Conservation (phyloP, 176 grass and related monocot genomes). For the Ensete ventricosum region DNA sequence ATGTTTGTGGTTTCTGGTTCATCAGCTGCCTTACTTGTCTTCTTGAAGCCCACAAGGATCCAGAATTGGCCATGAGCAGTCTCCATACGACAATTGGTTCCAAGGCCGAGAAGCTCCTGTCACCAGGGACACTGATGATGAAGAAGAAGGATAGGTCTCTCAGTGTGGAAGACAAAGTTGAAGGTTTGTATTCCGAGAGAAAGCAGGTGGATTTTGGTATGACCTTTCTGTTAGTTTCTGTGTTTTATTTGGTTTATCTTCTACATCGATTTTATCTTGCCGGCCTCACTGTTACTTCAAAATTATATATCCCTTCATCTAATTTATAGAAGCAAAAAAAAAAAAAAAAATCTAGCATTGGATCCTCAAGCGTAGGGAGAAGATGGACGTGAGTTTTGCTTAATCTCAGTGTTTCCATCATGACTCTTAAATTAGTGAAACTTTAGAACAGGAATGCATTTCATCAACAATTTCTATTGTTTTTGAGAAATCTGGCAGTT, state of each 20-base stretch:
- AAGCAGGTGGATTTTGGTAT: conserved; percentile 7
- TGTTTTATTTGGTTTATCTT: not conserved
- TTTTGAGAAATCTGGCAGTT: no score
- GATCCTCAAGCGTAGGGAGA: not conserved
- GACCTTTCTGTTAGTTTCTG: not conserved
- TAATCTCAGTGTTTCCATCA: no score
- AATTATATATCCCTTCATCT: no score
- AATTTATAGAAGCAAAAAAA: no score
- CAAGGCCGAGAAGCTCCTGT: not conserved
- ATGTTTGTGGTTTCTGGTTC: no score
- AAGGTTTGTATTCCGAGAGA: conserved; percentile 10
- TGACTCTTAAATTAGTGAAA: no score
- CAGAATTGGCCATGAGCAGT: not conserved
- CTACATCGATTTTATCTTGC: no score
- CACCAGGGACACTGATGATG: not conserved
- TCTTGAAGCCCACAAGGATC: not conserved
- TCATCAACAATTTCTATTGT: no score
- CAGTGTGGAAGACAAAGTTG: not conserved
- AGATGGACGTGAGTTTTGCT: not conserved
- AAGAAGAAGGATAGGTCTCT: not conserved
- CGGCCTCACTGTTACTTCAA: no score
- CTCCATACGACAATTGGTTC: not conserved
- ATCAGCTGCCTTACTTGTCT: no score
- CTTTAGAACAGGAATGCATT: no score
- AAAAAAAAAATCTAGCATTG: not conserved